Evolutionary conservation across 1,284 basidiomycete species (phyloP).

Genomic region (Ustilago xerochloae): DNA sequence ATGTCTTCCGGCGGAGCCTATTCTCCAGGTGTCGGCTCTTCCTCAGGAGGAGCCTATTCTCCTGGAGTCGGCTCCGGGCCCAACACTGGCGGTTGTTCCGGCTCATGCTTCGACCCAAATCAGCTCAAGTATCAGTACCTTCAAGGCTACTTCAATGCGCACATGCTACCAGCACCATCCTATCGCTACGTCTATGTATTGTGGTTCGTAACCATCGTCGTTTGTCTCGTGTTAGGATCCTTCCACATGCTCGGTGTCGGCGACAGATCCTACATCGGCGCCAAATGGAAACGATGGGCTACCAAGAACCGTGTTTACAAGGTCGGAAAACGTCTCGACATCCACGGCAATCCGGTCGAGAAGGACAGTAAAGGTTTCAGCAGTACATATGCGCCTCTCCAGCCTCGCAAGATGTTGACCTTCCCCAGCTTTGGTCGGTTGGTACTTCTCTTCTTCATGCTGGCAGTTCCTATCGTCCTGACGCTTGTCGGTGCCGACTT

Average conservation of each 20-base stretch:
- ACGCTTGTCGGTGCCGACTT: constrained; percentile 79
- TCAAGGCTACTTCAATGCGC: constrained; percentile 67
- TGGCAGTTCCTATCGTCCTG: constrained; percentile 57
- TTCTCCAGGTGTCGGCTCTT: constrained; percentile 18
- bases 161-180: constrained; percentile 68
- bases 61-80: constrained; percentile 26
- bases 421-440: constrained; percentile 57
- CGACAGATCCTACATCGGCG: constrained; percentile 59
- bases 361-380: constrained; percentile 35
- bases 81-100: constrained; percentile 38
- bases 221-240: constrained; percentile 63
- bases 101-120: constrained; percentile 47
- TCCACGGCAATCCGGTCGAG: constrained; percentile 27
- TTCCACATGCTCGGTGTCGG: constrained; percentile 62
- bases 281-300: constrained; percentile 60
- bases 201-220: constrained; percentile 66
- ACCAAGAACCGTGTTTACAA: constrained; percentile 57
- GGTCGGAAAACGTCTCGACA: constrained; percentile 44
- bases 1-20: constrained; percentile 20
- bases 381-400: constrained; percentile 24
- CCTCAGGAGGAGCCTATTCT: constrained; percentile 35
- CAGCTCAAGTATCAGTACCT: constrained; percentile 57
- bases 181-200: constrained; percentile 70
- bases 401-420: constrained; percentile 45
- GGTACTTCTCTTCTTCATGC: constrained; percentile 54